Base-by-base conservation (phyloP, 129 eudicot species). In the Pulicaria dysenterica region DNA sequence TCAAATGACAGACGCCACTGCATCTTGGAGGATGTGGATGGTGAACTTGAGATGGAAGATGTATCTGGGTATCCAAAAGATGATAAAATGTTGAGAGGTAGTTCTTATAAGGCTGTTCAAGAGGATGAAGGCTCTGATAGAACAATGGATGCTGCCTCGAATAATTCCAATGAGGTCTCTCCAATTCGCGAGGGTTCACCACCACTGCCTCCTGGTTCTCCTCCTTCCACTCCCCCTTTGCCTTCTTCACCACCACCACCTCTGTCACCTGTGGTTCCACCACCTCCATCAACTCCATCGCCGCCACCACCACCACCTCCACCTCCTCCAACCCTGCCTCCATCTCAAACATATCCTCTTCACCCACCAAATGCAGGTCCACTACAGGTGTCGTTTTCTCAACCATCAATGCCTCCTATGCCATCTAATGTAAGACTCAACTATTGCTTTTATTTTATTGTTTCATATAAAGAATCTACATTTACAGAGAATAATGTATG, bases 31-130 rank as follows among this genome's bases (percentile, higher is more conserved):
- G 98, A 89, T 48, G 98, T 94, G 24, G 96, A 94, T 70, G 97
- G 96, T 70, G 98, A 94, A 75, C 97, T 94, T 64, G 98, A 94
- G 79, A 93, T 89, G 98, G 98, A 93, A 81, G 98, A 93, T 85
- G 96, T 87, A n/a, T 89, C 95, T 12, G 89, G 85, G 50, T 83
- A 80, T 80, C 85, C 67, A 49, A 93, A 85, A 82, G 96, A 83
- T 68, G 96, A 87, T 64, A 79, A 77, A 43, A 49, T 77, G n/a
- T 58, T 45, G 47, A 69, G 38, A 5, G 70, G 61, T 73, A 83
- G 69, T 54, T 54, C 75, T 10, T 43, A 12, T 19, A 77, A 78
- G 71, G 63, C 48, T 69, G 80, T 53, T 50, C 49, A 80, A 39
- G 77, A 49, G 45, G 77, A 73, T 67, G 76, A 59, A 46, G 73